A percentile compares a stretch with the other conserved stretches of the same genome.
Conservation (phyloP, 306 rosid species). For the Herpetospermum pedunculosum region DNA sequence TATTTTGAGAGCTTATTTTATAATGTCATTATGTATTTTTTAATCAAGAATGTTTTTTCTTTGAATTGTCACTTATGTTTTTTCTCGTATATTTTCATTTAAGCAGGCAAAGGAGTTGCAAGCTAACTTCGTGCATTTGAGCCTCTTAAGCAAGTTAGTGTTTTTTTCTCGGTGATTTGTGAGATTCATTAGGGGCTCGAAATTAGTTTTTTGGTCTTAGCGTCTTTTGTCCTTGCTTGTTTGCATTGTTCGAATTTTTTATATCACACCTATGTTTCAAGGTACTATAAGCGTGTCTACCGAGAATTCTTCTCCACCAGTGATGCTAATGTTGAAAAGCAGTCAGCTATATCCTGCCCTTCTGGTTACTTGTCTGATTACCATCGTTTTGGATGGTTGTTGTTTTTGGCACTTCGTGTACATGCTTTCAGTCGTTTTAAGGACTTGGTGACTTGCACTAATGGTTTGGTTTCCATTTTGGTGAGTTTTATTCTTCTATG, state of each 20-base stretch:
- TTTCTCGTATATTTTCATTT: not conserved
- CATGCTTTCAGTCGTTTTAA: slow-evolving; percentile 83
- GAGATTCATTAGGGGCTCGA: not conserved
- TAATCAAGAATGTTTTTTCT: not conserved
- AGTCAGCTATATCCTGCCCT: slow-evolving; percentile 18
- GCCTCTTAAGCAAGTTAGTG: slow-evolving; percentile 78
- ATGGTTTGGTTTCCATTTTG: slow-evolving; percentile 81
- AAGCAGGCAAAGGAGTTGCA: slow-evolving; percentile 77
- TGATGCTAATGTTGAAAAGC: slow-evolving; percentile 38
- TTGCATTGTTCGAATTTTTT: not conserved
- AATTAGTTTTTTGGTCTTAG: not conserved
- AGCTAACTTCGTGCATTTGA: slow-evolving; percentile 61
- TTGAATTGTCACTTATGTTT: slow-evolving; percentile 15
- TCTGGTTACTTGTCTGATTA: slow-evolving; percentile 49
- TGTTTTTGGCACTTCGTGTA: slow-evolving; percentile 89
- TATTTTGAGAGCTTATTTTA: slow-evolving; percentile 9
- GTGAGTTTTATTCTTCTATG: slow-evolving; percentile 33
- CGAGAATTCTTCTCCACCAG: slow-evolving; percentile 62
- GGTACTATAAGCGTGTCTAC: slow-evolving; percentile 80
- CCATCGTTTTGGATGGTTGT: slow-evolving; percentile 97
- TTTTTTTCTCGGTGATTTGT: not conserved
- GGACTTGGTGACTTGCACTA: slow-evolving; percentile 87
- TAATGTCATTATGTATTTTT: not conserved
- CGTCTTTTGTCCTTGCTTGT: not conserved
- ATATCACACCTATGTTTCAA: slow-evolving; percentile 11